Conservation (phyloP, 257 asterid genomes). For the Thymus mandschuricus region DNA sequence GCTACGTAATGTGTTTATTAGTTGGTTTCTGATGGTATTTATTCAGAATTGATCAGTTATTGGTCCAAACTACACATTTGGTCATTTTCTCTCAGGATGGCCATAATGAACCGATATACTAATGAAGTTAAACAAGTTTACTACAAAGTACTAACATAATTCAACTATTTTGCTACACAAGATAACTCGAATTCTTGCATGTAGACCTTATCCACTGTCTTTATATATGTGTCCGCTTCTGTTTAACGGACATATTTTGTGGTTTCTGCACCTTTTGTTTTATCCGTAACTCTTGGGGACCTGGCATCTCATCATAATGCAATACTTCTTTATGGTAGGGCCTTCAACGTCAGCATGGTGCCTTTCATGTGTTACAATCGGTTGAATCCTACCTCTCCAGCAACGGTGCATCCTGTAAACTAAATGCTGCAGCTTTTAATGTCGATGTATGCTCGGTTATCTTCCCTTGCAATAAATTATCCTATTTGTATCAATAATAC, state of each 20-base stretch:
- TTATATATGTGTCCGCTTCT: background rate
- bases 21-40: constrained; percentile 12
- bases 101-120: background rate
- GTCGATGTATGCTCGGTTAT: constrained; percentile 57
- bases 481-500: background rate
- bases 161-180: background rate
- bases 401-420: constrained; percentile 67
- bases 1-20: background rate
- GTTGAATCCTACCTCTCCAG: constrained; percentile 62
- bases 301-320: constrained; percentile 29
- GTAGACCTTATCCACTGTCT: background rate
- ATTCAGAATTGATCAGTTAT: background rate
- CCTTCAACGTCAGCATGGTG: constrained; percentile 67
- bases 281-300: constrained; percentile 7
- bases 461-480: constrained; percentile 5
- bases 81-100: constrained; percentile 8
- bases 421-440: constrained; percentile 56
- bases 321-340: constrained; percentile 52
- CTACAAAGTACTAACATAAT: background rate
- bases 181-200: background rate
- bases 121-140: constrained; percentile 10
- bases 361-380: constrained; percentile 72
- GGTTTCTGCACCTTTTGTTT: constrained; percentile 8
- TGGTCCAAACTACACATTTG: constrained; percentile 6
- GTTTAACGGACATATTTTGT: background rate